Conservation (phyloP, 768 basidiomycete species). For the Ramaria sp. region DNA sequence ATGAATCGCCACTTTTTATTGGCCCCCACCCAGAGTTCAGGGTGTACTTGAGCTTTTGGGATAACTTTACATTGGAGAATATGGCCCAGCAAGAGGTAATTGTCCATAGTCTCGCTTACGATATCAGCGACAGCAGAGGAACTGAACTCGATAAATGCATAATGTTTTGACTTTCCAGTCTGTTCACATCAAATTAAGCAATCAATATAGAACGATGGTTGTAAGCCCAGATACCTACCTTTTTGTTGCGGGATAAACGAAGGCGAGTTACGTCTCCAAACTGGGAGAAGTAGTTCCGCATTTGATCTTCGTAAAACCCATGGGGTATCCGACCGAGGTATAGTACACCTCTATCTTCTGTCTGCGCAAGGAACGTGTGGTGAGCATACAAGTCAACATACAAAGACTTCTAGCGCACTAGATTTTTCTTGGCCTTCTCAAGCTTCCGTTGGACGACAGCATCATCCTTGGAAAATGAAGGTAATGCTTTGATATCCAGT, state of each 20-base stretch:
- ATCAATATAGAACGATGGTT: neutral
- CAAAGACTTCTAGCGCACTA: slow-evolving; percentile 35
- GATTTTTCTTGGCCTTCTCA: slow-evolving; percentile 46
- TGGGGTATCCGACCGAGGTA: slow-evolving; percentile 90
- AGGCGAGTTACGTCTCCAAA: slow-evolving; percentile 86
- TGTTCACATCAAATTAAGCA: slow-evolving; percentile 20
- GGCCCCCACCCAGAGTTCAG: slow-evolving; percentile 93
- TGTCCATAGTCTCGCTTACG: slow-evolving; percentile 98
- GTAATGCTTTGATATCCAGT: slow-evolving; percentile 63
- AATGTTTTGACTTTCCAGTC: slow-evolving; percentile 96
- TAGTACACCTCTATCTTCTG: slow-evolving; percentile 69
- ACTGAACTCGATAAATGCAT: slow-evolving; percentile 91
- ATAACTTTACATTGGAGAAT: slow-evolving; percentile 86
- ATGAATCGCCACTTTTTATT: slow-evolving; percentile 83
- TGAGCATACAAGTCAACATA: neutral
- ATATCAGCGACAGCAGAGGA: slow-evolving; percentile 86
- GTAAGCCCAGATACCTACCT: slow-evolving; percentile 32
- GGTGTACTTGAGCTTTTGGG: slow-evolving; percentile 83
- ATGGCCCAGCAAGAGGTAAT: slow-evolving; percentile 92
- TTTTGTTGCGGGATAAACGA: slow-evolving; percentile 88
- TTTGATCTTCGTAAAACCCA: slow-evolving; percentile 94
- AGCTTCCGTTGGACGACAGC: slow-evolving; percentile 53
- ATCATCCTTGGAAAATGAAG: slow-evolving; percentile 85
- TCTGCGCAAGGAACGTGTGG: slow-evolving; percentile 15
- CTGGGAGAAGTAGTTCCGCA: slow-evolving; percentile 87